Evolutionary conservation across 2,329 filamentous ascomycete genomes (phyloP).

Genomic region (Epichloe aotearoae): DNA sequence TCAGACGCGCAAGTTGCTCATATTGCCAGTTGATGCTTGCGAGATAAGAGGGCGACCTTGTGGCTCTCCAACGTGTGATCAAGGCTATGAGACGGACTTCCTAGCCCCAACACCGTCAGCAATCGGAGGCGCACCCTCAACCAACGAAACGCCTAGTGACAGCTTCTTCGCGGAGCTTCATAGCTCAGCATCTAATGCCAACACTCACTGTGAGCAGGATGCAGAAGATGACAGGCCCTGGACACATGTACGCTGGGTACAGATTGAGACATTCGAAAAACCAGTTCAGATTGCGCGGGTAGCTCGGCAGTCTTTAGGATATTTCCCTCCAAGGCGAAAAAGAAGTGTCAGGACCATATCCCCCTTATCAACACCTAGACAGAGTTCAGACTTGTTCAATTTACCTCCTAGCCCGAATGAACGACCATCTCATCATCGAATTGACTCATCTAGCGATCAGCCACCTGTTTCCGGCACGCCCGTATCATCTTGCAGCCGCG

Average conservation of each 20-base stretch:
- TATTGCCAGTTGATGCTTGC: conserved; percentile 83
- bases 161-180: conserved; percentile 26
- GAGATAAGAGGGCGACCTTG: conserved; percentile 63
- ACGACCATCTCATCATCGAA: conserved; percentile 25
- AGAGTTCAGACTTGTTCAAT: conserved; percentile 48
- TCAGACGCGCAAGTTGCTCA: conserved; percentile 66
- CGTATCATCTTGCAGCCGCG: conserved; percentile 22
- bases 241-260: conserved; percentile 83
- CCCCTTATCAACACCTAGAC: conserved; percentile 51
- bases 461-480: conserved; percentile 21
- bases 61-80: conserved; percentile 32
- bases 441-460: conserved; percentile 26
- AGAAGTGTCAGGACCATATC: conserved; percentile 62
- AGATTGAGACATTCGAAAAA: conserved; percentile 53
- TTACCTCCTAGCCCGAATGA: conserved; percentile 24
- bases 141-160: conserved; percentile 19
- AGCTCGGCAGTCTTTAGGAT: conserved; percentile 67
- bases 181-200: conserved; percentile 16
- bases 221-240: conserved; percentile 53
- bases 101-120: conserved; percentile 33
- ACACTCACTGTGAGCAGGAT: conserved; percentile 14
- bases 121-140: conserved; percentile 14
- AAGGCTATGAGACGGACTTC: conserved; percentile 33
- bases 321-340: conserved; percentile 80
- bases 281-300: conserved; percentile 80